A percentile compares a stretch with the other conserved stretches of the same genome.
phyloP scores from a whole-genome alignment of 1,284 basidiomycete genomes.

The Hymenochaete sp. region DNA sequence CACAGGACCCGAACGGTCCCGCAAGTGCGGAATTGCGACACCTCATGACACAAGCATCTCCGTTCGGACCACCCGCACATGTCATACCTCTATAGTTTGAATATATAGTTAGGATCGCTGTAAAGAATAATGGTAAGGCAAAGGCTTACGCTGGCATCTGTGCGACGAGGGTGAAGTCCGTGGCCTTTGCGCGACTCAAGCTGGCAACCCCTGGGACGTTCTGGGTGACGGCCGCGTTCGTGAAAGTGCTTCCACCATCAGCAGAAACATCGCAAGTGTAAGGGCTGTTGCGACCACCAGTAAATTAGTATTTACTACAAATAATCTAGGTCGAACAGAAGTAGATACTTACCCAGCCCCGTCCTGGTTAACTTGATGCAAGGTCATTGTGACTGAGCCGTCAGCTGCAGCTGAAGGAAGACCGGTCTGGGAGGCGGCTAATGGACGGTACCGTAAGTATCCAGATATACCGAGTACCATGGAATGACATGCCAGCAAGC shows the following conservation, averaged over 20 bases:
- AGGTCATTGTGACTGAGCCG: conserved; percentile 22
- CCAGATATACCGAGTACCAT: neutral
- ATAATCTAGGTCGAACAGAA: neutral
- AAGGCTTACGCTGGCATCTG: conserved; percentile 19
- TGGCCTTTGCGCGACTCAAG: conserved; percentile 20
- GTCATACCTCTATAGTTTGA: conserved; percentile 14
- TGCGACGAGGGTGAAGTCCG: conserved; percentile 22
- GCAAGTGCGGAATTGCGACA: conserved; percentile 22
- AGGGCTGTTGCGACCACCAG: conserved; percentile 12
- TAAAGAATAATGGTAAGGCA: neutral
- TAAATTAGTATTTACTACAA: neutral
- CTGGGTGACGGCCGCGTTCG: conserved; percentile 19
- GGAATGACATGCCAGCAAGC: conserved; percentile 15
- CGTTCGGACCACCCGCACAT: conserved; percentile 22
- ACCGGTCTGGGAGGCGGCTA: conserved; percentile 19
- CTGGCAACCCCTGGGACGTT: conserved; percentile 21
- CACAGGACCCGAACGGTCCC: conserved; percentile 24
- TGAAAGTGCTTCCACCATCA: conserved; percentile 21
- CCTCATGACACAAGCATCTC: conserved; percentile 23
- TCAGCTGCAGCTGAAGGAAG: conserved; percentile 19
- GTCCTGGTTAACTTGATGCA: conserved; percentile 24
- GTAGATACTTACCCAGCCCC: conserved; percentile 20
- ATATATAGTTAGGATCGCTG: neutral
- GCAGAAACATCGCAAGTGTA: conserved; percentile 22
- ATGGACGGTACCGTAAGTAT: neutral